Percentiles rank a stretch among this genome's conserved stretches.
These are phyloP conservation scores for Austroboletus eburneus DNA, from an alignment of 768 basidiomycete species.

Conservation along the genomic window DNA sequence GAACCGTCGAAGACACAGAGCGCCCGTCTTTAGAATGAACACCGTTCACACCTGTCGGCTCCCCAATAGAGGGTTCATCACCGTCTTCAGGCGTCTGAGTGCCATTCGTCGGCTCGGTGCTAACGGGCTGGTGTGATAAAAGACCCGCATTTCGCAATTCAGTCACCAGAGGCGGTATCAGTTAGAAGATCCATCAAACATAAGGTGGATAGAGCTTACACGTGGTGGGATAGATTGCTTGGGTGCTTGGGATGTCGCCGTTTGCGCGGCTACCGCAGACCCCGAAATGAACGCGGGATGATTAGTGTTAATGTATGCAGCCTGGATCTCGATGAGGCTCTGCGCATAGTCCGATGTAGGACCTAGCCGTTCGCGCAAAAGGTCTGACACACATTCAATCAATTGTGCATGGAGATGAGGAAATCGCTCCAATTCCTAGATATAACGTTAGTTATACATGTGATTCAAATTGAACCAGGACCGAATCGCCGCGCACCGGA, in stretches of 20 bases:
- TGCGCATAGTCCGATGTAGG: conserved; percentile 97
- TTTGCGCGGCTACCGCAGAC: conserved; percentile 59
- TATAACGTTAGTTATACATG: conserved; percentile 6
- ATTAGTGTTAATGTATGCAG: conserved; percentile 99
- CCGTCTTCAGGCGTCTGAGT: conserved; percentile 50
- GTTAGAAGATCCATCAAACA: conserved; percentile 5
- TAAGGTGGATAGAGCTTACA: conserved; percentile 38
- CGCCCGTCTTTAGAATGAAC: conserved; percentile 54
- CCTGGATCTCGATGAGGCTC: conserved; percentile 94
- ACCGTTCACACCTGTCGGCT: conserved; percentile 50
- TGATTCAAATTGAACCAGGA: background rate
- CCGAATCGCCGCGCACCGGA: conserved; percentile 47
- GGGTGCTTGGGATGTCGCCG: conserved; percentile 38
- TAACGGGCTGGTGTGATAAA: conserved; percentile 46
- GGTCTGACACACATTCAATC: conserved; percentile 95
- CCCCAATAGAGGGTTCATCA: conserved; percentile 60
- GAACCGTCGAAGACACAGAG: conserved; percentile 71
- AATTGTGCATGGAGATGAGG: conserved; percentile 89
- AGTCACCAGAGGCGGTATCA: conserved; percentile 15
- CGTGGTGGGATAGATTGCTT: conserved; percentile 45
- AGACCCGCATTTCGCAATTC: conserved; percentile 3
- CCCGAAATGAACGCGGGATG: conserved; percentile 92
- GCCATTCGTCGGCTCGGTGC: conserved; percentile 61
- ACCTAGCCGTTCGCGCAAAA: conserved; percentile 90
- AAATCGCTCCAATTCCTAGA: conserved; percentile 92